Evolutionary conservation across 805 yeast genomes (phyloP).

Genomic region (Candida multigemmis): DNA sequence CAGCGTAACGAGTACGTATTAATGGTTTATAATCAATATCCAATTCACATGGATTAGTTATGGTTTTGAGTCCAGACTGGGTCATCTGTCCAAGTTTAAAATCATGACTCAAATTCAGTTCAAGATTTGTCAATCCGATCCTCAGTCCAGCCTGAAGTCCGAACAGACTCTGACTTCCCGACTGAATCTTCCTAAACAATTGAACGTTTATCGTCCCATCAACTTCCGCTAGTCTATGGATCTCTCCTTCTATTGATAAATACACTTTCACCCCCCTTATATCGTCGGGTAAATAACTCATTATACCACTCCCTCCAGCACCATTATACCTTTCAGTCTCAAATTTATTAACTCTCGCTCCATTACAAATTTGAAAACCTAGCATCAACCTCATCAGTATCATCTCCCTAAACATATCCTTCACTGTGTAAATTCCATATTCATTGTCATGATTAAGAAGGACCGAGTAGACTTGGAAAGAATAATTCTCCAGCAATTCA

Average conservation of each 20-base stretch:
- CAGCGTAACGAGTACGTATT: conserved; percentile 74
- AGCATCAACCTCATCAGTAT: conserved; percentile 69
- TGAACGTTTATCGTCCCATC: conserved; percentile 74
- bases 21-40: conserved; percentile 26
- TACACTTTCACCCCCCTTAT: conserved; percentile 60
- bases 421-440: conserved; percentile 39
- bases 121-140: conserved; percentile 3
- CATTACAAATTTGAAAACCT: conserved; percentile 88
- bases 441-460: conserved; percentile 52
- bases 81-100: too few species aligned
- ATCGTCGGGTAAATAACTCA: conserved; percentile 43
- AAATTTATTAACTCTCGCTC: conserved; percentile 53
- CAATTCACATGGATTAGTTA: conserved; percentile 1
- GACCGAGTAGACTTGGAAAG: conserved; percentile 78
- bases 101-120: conserved; percentile 5
- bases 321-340: conserved; percentile 53
- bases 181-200: conserved; percentile 35
- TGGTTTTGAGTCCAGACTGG: too few species aligned
- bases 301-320: conserved; percentile 45
- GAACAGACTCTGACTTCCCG: too few species aligned
- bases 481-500: conserved; percentile 65
- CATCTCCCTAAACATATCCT: conserved; percentile 74
- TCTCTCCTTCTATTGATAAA: conserved; percentile 70
- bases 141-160: too few species aligned
- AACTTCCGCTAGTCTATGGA: conserved; percentile 73